Evolutionary conservation across 805 yeast species (phyloP).

Genomic region (Zygosaccharomyces siamensis): DNA sequence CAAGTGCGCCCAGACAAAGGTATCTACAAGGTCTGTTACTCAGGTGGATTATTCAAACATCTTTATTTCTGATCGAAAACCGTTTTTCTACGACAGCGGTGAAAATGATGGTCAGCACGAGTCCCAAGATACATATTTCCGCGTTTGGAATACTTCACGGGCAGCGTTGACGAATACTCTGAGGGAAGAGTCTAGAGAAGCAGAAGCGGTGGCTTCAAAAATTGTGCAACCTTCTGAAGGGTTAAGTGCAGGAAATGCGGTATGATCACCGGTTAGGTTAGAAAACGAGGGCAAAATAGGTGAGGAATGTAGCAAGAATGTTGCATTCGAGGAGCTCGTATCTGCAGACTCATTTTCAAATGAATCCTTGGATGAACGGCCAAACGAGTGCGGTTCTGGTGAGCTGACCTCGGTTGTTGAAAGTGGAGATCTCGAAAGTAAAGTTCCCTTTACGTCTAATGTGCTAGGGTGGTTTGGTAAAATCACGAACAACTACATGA

Average conservation of each 20-base stretch:
- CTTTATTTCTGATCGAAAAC: no score
- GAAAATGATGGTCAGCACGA: no score
- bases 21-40: no score
- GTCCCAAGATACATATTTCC: not conserved
- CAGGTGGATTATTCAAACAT: no score
- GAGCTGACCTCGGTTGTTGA: not conserved
- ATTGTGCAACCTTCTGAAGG: not conserved
- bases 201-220: not conserved
- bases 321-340: no score
- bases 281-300: not conserved
- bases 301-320: not conserved
- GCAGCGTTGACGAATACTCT: not conserved
- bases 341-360: not conserved
- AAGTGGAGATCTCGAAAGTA: not conserved
- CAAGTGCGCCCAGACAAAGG: not conserved
- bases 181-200: not conserved
- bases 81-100: no score
- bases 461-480: not conserved
- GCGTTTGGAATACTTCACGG: no score
- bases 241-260: not conserved
- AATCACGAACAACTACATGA: not conserved
- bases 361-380: no score
- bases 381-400: not conserved
- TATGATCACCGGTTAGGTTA: not conserved
- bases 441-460: not conserved